These are phyloP conservation scores for Chenopodium quinoa DNA, from an alignment of 148 eudicot genomes.

Conservation along the genomic window DNA sequence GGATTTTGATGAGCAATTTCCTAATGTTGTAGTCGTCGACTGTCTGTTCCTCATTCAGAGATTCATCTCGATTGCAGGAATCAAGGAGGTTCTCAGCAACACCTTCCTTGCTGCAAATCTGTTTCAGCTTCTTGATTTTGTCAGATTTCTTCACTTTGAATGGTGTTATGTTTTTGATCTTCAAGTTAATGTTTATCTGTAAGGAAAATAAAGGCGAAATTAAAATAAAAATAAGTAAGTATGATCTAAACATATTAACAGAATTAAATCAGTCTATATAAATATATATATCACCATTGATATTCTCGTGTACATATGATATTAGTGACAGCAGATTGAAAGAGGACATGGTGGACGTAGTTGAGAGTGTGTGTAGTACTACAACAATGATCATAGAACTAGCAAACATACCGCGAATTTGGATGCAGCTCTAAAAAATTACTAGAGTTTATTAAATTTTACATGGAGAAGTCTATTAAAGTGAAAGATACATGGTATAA, in stretches of 20 bases:
- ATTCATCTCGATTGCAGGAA: not conserved
- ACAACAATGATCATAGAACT: not conserved
- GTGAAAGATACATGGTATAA: no score
- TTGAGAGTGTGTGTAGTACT: not conserved
- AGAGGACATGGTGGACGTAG: not conserved
- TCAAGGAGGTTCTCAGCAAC: no score
- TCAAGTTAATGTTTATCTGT: conserved; percentile 29
- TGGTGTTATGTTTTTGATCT: conserved; percentile 20
- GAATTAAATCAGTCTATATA: no score
- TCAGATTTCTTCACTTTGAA: conserved; percentile 19
- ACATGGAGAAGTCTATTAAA: no score
- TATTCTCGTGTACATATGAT: not conserved
- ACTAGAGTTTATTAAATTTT: not conserved
- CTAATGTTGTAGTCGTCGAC: conserved; percentile 25
- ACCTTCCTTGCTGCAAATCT: not conserved
- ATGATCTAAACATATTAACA: no score
- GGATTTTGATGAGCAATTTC: conserved; percentile 19
- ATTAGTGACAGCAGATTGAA: not conserved
- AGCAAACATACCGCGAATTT: not conserved
- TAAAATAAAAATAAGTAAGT: not conserved
- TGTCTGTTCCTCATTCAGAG: conserved; percentile 25
- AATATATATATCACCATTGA: no score
- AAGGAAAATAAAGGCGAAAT: not conserved
- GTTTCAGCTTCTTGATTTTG: conserved; percentile 22
- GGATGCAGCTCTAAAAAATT: not conserved